phyloP scores from a whole-genome alignment of 805 yeast species.

The Cyberlindnera japonica region DNA sequence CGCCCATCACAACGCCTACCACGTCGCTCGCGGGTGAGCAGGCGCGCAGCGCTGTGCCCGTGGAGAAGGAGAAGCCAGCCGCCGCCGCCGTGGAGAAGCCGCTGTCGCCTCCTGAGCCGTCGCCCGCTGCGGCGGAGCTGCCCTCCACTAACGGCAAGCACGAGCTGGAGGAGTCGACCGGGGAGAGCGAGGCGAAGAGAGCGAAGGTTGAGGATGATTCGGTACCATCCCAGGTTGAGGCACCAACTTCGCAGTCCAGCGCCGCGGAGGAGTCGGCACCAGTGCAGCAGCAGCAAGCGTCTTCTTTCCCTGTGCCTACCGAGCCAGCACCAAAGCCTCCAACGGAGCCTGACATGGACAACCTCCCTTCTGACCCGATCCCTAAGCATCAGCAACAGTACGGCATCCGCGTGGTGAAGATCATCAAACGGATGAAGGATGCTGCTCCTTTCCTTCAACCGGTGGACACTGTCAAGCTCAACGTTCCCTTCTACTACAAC shows the following conservation, averaged over 20 bases:
- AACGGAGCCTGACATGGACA: constrained; percentile 66
- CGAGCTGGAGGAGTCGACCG: constrained; percentile 7
- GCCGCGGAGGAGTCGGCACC: not conserved
- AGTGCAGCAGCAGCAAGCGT: constrained; percentile 6
- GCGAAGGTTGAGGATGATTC: constrained; percentile 7
- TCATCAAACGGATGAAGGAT: constrained; percentile 86
- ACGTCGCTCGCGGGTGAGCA: constrained; percentile 5
- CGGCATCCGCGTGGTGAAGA: constrained; percentile 73
- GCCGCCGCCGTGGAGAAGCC: constrained; percentile 13
- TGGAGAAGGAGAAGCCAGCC: constrained; percentile 1
- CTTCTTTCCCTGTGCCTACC: constrained; percentile 18
- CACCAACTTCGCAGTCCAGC: constrained; percentile 1
- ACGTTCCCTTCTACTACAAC: constrained; percentile 88
- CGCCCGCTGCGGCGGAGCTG: constrained; percentile 8
- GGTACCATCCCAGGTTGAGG: not conserved
- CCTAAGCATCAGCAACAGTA: constrained; percentile 84
- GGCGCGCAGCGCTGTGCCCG: constrained; percentile 1
- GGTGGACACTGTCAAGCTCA: constrained; percentile 82
- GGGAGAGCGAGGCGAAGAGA: constrained; percentile 10
- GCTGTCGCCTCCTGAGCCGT: constrained; percentile 14
- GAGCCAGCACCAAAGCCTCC: constrained; percentile 76
- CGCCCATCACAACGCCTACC: constrained; percentile 14
- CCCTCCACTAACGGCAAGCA: constrained; percentile 10
- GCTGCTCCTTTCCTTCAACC: constrained; percentile 88
- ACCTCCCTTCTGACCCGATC: constrained; percentile 61